A percentile compares a stretch with the other conserved stretches of the same genome.
These are phyloP conservation scores for Phytophthora citrophthora DNA, from an alignment of 352 stramenopile genomes.

Conservation along the genomic window DNA sequence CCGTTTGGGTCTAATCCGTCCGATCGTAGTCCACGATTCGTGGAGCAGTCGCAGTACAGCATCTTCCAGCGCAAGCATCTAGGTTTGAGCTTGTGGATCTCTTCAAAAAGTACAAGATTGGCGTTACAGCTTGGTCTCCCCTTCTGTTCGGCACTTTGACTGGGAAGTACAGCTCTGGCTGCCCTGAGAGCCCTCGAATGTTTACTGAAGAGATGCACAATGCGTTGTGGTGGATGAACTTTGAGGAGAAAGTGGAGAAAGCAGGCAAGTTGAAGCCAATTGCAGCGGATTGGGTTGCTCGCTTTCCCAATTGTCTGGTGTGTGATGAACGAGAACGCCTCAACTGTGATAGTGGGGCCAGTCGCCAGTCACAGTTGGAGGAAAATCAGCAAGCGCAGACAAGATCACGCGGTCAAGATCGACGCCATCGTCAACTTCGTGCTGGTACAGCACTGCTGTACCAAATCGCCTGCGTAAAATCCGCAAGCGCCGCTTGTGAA, in stretches of 20 bases:
- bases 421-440: slow-evolving; percentile 7
- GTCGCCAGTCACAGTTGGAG: slow-evolving; percentile 4
- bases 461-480: not conserved
- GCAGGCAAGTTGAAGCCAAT: not conserved
- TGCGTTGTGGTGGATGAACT: not conserved
- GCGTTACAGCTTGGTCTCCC: slow-evolving; percentile 50
- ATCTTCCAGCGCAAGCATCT: slow-evolving; percentile 57
- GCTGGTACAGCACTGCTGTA: not conserved
- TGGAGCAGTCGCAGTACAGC: slow-evolving; percentile 66
- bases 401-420: slow-evolving; percentile 18
- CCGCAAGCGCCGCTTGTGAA: not conserved
- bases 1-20: slow-evolving; percentile 34
- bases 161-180: slow-evolving; percentile 54
- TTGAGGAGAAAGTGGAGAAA: not conserved
- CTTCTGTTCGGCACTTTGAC: slow-evolving; percentile 56
- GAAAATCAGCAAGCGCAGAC: slow-evolving; percentile 7
- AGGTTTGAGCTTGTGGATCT: slow-evolving; percentile 47
- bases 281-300: not conserved
- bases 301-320: not conserved
- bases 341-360: not conserved
- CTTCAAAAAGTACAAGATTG: not conserved
- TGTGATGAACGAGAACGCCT: not conserved
- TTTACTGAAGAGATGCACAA: not conserved
- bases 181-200: not conserved
- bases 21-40: too few species aligned